A percentile compares a stretch with the other conserved stretches of the same genome.
Conservation (phyloP, 257 asterid species). For the Solanum rostratum region DNA sequence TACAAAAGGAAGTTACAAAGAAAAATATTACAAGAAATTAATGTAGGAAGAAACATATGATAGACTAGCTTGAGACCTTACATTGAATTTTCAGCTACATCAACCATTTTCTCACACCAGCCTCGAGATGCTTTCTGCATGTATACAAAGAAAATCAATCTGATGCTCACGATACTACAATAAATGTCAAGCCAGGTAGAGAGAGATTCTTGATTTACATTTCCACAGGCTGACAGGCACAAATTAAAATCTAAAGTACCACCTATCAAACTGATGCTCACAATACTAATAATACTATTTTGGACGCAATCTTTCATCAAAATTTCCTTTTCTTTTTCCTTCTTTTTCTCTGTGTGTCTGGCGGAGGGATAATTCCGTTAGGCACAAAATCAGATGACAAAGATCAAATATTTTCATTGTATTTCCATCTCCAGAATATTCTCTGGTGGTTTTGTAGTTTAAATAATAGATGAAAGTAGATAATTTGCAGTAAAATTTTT, state of each 20-base stretch:
- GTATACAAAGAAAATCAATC: neutral
- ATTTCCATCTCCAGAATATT: neutral
- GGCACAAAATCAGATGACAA: neutral
- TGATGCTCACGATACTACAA: neutral
- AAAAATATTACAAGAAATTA: neutral
- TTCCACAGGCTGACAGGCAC: neutral
- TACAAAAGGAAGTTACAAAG: neutral
- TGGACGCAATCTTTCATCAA: neutral
- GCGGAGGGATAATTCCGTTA: neutral
- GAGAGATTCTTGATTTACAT: neutral
- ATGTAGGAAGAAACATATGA: neutral
- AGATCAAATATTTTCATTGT: neutral
- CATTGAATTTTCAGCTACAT: constrained; percentile 64
- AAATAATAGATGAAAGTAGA: neutral
- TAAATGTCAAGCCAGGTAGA: neutral
- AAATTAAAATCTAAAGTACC: neutral
- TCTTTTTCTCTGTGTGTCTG: neutral
- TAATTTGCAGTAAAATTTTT: neutral
- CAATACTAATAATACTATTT: neutral
- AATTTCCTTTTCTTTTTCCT: neutral
- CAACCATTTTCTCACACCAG: constrained; percentile 96
- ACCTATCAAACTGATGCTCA: neutral
- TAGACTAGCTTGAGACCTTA: constrained; percentile 19
- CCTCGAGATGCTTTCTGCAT: constrained; percentile 88
- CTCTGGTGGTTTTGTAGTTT: neutral